phyloP scores from a whole-genome alignment of 1,139 yeast genomes.

The Yamadazyma spencermartinsiae region DNA sequence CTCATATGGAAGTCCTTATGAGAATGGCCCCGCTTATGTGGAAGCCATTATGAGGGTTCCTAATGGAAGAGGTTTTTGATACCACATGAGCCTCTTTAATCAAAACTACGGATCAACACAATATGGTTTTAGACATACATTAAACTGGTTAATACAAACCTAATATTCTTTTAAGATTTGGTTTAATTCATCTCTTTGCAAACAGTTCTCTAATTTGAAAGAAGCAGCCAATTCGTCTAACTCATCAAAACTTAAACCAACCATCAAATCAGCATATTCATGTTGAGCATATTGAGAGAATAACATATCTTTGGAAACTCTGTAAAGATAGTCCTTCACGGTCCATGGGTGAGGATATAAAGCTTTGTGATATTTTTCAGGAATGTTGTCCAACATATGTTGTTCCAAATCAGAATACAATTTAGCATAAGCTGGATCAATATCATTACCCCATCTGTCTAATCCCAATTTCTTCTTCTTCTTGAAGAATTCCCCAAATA shows the following conservation, averaged over 20 bases:
- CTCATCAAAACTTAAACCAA: conserved; percentile 38
- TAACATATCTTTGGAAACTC: conserved; percentile 41
- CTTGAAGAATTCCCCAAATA: conserved; percentile 38
- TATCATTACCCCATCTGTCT: conserved; percentile 50
- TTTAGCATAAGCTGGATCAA: conserved; percentile 34
- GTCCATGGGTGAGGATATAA: conserved; percentile 40
- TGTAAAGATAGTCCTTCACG: conserved; percentile 30
- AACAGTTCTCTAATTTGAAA: conserved; percentile 44
- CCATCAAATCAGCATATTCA: conserved; percentile 44
- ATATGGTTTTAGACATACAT: too few species aligned
- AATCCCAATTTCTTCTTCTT: conserved; percentile 45
- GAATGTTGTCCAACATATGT: conserved; percentile 37
- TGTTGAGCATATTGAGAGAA: conserved; percentile 40
- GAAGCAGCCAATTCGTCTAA: conserved; percentile 49
- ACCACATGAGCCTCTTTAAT: not conserved
- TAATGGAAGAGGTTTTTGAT: not conserved
- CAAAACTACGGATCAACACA: too few species aligned
- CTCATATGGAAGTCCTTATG: too few species aligned
- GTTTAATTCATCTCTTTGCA: conserved; percentile 41
- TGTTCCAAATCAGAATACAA: conserved; percentile 31
- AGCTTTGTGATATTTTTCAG: conserved; percentile 29
- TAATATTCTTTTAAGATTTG: conserved; percentile 30
- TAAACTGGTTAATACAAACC: not conserved
- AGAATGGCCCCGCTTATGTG: not conserved
- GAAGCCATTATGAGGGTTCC: not conserved